phyloP scores from a whole-genome alignment of 78 protist species.

The Dictyostelium capitatum region DNA sequence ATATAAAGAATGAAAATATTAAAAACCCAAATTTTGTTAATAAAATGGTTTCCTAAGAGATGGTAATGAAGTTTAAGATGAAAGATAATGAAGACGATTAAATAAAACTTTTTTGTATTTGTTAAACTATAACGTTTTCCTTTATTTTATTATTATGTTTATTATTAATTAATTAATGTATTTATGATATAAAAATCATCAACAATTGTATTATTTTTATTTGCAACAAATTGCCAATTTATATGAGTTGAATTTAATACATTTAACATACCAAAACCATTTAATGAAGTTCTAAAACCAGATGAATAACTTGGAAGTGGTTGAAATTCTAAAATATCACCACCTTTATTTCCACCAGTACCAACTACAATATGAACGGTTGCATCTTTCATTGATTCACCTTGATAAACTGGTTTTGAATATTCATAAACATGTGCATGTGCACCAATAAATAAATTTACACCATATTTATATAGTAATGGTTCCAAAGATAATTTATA shows the following conservation, averaged over 20 bases:
- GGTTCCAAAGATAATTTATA: constrained; percentile 8
- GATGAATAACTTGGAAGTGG: constrained; percentile 12
- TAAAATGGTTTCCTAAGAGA: too few relatives aligned
- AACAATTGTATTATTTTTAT: neutral
- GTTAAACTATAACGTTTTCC: too few relatives aligned
- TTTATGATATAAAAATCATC: neutral
- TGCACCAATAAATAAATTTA: constrained; percentile 44
- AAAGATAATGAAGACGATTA: too few relatives aligned
- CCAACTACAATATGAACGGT: constrained; percentile 48
- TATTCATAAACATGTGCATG: constrained; percentile 57
- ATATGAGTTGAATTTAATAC: constrained; percentile 5
- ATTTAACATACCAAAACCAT: constrained; percentile 34
- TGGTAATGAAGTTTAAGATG: too few relatives aligned
- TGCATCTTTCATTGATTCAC: neutral
- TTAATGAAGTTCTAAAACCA: constrained; percentile 3
- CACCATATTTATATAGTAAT: constrained; percentile 25
- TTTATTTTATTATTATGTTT: too few relatives aligned
- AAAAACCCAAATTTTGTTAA: too few relatives aligned
- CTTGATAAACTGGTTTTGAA: constrained; percentile 25
- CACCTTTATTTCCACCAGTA: constrained; percentile 57
- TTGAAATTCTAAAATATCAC: neutral
- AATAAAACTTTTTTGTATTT: too few relatives aligned
- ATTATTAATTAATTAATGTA: too few relatives aligned
- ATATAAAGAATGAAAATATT: too few relatives aligned
- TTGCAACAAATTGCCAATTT: constrained; percentile 38